A percentile compares a stretch with the other conserved stretches of the same genome.
Conservation (phyloP, 78 protist species). For the Guillardia theta region DNA sequence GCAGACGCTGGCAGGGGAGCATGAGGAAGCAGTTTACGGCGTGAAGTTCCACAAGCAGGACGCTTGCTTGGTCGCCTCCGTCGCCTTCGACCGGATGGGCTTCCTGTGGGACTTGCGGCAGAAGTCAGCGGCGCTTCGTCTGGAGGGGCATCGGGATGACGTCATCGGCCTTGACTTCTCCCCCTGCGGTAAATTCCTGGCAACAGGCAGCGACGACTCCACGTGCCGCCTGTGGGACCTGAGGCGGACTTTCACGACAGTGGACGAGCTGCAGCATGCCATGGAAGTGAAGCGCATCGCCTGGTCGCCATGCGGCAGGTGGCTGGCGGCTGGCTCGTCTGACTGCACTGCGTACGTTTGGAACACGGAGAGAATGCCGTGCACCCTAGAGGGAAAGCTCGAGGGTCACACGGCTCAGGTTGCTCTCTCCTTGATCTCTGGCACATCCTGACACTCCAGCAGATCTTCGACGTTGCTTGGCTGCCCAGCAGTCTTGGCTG, state of each 20-base stretch:
- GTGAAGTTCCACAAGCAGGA: neutral
- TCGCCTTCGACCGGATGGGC: neutral
- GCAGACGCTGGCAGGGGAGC: neutral
- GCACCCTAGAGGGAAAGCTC: neutral
- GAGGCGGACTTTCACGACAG: neutral
- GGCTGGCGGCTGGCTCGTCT: neutral
- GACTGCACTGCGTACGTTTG: neutral
- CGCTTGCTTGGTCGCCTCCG: neutral
- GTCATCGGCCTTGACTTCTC: neutral
- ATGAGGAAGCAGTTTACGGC: neutral
- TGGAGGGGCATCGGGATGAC: neutral
- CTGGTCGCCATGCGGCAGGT: constrained; percentile 7
- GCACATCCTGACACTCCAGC: no score
- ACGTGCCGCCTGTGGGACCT: neutral
- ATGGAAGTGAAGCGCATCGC: neutral
- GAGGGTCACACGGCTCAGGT: neutral
- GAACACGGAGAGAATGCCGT: neutral
- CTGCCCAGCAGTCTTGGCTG: neutral
- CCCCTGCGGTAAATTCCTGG: neutral
- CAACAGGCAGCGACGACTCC: neutral
- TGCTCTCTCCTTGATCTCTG: no score
- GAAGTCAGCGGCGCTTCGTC: neutral
- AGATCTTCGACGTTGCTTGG: neutral
- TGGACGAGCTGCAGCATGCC: neutral
- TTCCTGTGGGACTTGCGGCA: neutral